Conservation (phyloP, 768 basidiomycete species). For the Pulveroboletus sp. region DNA sequence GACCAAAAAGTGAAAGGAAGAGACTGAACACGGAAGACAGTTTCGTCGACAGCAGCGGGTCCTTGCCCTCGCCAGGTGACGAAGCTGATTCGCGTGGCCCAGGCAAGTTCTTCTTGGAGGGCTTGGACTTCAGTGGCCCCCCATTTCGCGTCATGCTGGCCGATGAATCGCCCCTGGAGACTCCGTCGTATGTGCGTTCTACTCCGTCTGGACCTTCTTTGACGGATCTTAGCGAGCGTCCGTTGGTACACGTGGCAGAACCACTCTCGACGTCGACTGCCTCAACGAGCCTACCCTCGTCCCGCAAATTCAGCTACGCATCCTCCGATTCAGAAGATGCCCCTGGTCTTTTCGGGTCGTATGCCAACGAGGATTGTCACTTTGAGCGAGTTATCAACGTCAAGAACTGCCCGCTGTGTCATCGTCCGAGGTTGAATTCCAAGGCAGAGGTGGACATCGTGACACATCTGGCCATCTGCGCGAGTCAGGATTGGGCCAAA, state of each 20-base stretch:
- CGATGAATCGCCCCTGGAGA: slow-evolving; percentile 30
- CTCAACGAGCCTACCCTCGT: slow-evolving; percentile 5
- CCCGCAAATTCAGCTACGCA: slow-evolving; percentile 36
- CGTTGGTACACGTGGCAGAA: slow-evolving; percentile 34
- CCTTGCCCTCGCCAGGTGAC: slow-evolving; percentile 51
- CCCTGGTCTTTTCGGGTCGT: slow-evolving; percentile 14
- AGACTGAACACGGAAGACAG: slow-evolving; percentile 48
- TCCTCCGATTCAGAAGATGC: slow-evolving; percentile 45
- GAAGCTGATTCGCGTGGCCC: slow-evolving; percentile 17
- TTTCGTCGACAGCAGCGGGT: slow-evolving; percentile 39
- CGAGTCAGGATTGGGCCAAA: slow-evolving; percentile 86
- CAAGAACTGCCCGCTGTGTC: slow-evolving; percentile 90
- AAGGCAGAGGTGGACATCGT: slow-evolving; percentile 94
- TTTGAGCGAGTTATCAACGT: slow-evolving; percentile 92
- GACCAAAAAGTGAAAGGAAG: slow-evolving; percentile 68
- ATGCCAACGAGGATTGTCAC: slow-evolving; percentile 30
- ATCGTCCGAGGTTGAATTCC: slow-evolving; percentile 75
- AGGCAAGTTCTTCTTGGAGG: slow-evolving; percentile 45
- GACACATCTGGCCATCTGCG: slow-evolving; percentile 95
- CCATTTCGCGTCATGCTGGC: slow-evolving; percentile 25
- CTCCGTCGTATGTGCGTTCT: slow-evolving; percentile 2
- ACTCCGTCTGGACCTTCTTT: slow-evolving; percentile 23
- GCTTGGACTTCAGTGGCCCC: slow-evolving; percentile 62
- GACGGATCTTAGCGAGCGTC: slow-evolving; percentile 47
- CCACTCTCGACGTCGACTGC: slow-evolving; percentile 15